phyloP scores from a whole-genome alignment of 2,329 filamentous ascomycete species.

The Diaporthe sp. region DNA sequence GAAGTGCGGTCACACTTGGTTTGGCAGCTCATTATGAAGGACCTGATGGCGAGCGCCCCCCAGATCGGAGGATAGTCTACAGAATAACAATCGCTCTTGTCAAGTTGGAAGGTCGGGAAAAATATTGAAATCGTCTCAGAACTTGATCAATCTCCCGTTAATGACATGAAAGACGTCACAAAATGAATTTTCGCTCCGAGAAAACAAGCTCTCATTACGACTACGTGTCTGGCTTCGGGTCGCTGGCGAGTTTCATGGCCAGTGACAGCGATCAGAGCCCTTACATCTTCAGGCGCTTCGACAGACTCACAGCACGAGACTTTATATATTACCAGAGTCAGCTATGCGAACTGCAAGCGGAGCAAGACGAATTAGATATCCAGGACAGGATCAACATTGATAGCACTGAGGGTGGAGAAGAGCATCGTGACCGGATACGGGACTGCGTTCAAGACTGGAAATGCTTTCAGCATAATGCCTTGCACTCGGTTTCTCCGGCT shows the following conservation, averaged over 20 bases:
- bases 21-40: too few relatives aligned
- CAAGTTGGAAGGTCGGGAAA: not conserved
- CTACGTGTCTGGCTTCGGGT: not conserved
- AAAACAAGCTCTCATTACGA: not conserved
- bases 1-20: not conserved
- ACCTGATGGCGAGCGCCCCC: too few relatives aligned
- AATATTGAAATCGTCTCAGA: not conserved
- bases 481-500: not conserved
- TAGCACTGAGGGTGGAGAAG: not conserved
- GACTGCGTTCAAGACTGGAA: slow-evolving; percentile 7
- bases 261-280: not conserved
- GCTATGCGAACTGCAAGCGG: not conserved
- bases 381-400: not conserved
- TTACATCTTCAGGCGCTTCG: not conserved
- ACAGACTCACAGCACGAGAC: not conserved
- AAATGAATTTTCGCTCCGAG: not conserved
- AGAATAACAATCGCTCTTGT: not conserved
- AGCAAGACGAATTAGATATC: not conserved
- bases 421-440: not conserved
- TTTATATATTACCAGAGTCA: not conserved
- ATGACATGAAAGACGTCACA: not conserved
- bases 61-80: too few relatives aligned
- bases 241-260: not conserved
- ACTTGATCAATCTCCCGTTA: too few relatives aligned
- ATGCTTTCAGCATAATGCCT: not conserved